A percentile compares a stretch with the other conserved stretches of the same genome.
Evolutionary conservation across 345 rosid species (phyloP).

Genomic region (Linum tenue): DNA sequence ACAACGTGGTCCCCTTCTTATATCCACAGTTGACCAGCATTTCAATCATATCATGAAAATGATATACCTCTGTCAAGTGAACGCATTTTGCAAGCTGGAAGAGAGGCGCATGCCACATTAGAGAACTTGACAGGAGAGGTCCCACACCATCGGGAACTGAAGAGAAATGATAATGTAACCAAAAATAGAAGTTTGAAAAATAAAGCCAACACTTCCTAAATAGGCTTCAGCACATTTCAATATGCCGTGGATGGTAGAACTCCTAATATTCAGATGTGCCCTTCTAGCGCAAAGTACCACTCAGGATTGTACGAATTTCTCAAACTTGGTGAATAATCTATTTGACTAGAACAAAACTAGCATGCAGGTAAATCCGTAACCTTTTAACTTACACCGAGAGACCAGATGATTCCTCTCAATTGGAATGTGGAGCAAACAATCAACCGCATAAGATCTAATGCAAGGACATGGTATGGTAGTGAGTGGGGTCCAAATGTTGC

Average conservation of each 20-base stretch:
- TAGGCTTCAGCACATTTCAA: not conserved
- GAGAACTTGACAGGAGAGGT: not conserved
- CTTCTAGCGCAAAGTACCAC: not conserved
- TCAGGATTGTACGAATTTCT: not conserved
- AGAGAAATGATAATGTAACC: not conserved
- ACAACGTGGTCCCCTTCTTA: constrained; percentile 71
- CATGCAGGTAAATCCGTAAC: no score
- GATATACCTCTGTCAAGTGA: constrained; percentile 58
- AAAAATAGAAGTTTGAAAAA: not conserved
- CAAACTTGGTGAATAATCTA: not conserved
- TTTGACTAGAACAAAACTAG: no score
- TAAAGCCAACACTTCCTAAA: not conserved
- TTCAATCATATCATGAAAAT: constrained; percentile 85
- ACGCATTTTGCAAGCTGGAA: constrained; percentile 54
- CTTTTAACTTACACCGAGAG: no score
- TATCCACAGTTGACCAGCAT: constrained; percentile 68
- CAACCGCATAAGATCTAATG: not conserved
- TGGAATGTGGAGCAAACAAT: not conserved
- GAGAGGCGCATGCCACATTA: constrained; percentile 10
- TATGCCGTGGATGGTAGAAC: not conserved
- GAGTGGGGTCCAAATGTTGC: no score
- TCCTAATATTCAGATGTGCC: not conserved
- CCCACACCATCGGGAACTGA: not conserved
- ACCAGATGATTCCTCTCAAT: no score
- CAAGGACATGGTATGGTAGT: no score